These are phyloP conservation scores for Blastocystis sp. DNA, from an alignment of 352 stramenopile species.

Conservation along the genomic window DNA sequence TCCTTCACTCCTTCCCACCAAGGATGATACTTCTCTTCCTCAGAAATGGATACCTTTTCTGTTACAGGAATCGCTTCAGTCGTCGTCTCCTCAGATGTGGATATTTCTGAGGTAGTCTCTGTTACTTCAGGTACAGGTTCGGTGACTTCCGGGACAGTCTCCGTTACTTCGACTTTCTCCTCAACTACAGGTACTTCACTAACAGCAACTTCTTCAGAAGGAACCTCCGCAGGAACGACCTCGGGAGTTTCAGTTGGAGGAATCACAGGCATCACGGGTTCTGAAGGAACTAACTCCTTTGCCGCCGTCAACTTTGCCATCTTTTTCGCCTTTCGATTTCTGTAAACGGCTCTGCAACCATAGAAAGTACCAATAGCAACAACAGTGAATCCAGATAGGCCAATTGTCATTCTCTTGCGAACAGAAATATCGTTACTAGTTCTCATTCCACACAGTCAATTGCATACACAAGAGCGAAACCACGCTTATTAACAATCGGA, in stretches of 20 bases:
- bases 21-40: conserved; percentile 49
- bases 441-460: not conserved
- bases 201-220: not conserved
- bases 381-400: conserved; percentile 27
- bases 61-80: not conserved
- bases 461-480: conserved; percentile 53
- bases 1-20: conserved; percentile 61
- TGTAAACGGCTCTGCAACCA: conserved; percentile 16
- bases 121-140: not conserved
- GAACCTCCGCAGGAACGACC: not conserved
- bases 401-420: conserved; percentile 55
- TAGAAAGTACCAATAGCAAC: conserved; percentile 9
- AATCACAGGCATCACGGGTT: not conserved
- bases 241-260: not conserved
- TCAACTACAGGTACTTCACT: not conserved
- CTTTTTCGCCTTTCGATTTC: conserved; percentile 44
- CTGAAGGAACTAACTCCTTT: not conserved
- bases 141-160: not conserved
- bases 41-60: not conserved
- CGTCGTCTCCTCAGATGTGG: not conserved
- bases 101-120: not conserved
- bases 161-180: not conserved
- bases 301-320: not conserved
- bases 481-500: conserved; percentile 10
- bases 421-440: conserved; percentile 55